phyloP scores from a whole-genome alignment of 2,329 filamentous ascomycete species.

The Trichoderma sp. region DNA sequence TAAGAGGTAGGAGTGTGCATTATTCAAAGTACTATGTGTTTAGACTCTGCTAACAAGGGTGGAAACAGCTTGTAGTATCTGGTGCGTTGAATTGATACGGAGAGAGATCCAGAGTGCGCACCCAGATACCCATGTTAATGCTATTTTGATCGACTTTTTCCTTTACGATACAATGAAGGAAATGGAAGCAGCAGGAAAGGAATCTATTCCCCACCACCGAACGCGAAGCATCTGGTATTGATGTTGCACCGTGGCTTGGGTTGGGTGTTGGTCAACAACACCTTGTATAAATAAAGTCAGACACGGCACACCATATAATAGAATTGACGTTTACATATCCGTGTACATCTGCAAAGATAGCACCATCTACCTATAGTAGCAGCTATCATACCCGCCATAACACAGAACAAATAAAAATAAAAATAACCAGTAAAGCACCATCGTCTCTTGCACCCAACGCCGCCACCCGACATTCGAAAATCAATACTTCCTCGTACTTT shows the following conservation, averaged over 20 bases:
- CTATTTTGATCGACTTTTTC: conserved; percentile 95
- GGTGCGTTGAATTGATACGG: conserved; percentile 88
- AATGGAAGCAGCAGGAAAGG: conserved; percentile 63
- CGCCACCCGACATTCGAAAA: conserved; percentile 15
- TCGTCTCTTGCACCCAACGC: conserved; percentile 20
- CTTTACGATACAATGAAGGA: conserved; percentile 94
- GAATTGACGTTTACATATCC: background rate
- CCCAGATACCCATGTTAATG: conserved; percentile 74
- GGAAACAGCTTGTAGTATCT: conserved; percentile 78
- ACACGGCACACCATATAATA: background rate
- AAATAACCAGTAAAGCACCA: background rate
- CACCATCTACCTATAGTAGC: background rate
- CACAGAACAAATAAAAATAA: background rate
- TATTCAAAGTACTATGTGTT: background rate
- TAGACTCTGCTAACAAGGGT: background rate
- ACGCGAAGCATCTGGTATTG: conserved; percentile 96
- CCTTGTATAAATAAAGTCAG: background rate
- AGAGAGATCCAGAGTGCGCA: conserved; percentile 75
- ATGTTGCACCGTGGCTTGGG: background rate
- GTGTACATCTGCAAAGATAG: conserved; percentile 11
- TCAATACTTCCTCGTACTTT: background rate
- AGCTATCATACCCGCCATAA: conserved; percentile 6
- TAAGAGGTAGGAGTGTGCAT: conserved; percentile 61
- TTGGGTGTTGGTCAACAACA: background rate
- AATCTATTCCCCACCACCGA: conserved; percentile 73